Base-by-base conservation (phyloP, 2,329 filamentous ascomycete species). In the Tolypocladium paradoxum region DNA sequence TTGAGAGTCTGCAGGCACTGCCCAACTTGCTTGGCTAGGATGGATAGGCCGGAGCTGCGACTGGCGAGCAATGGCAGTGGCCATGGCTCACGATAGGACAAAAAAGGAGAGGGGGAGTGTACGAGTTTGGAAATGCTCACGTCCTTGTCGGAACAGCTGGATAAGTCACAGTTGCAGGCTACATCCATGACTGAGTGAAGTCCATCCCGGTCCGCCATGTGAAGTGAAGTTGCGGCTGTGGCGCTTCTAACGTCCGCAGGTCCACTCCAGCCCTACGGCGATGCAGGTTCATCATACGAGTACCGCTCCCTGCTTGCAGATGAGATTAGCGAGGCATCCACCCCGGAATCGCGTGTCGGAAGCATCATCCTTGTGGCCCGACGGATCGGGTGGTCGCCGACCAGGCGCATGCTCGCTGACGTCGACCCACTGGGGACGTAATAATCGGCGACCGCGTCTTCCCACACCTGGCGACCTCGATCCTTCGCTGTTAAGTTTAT, bases 1-100 rank as follows among this genome's bases (percentile, higher is more conserved):
- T 83, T 59, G 76, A 80, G 55, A 65, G 59, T 40, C 55, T 63
- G 11, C 58, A 64, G 31, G 50, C 53, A 5, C 31, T 60, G 40
- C 56, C 62, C 6, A 56, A 56, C 16, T 45, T 64, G 49, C 47
- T 60, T 24, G 57, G 57, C 4, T 62, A 49, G 20, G 24, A 29
- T 14, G 8, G 33, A 22, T n/a, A 12, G 31, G 22, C 11, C 22
- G 31, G n/a, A n/a, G n/a, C n/a, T n/a, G n/a, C n/a, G n/a, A n/a
- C n/a, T n/a, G n/a, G n/a, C n/a, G n/a, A n/a, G 9, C 8, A 20
- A 16, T 5, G 40, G 16, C 31, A 5, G 20, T 11, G 46, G 12
- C 24, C 49, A 18, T 20, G 8, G 16, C 4, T 2, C 18, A 33
- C 16, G 16, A 31, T 14, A 33, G 43, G 27, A n/a, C 9, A 27